Percentiles rank a stretch among this genome's conserved stretches.
phyloP scores from a whole-genome alignment of 176 grass and related monocot genomes.

The Microstegium vimineum region DNA sequence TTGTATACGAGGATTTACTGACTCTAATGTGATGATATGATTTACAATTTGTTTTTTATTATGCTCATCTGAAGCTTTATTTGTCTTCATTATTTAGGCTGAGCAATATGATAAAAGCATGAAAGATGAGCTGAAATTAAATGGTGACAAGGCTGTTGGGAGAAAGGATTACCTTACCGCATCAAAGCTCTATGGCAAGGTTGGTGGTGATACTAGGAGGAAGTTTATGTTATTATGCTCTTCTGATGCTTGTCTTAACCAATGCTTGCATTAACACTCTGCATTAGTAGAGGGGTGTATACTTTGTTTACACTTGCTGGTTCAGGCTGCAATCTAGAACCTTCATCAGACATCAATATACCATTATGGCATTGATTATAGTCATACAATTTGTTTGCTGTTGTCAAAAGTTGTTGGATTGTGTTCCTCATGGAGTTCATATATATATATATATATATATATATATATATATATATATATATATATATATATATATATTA shows the following conservation, averaged over 20 bases:
- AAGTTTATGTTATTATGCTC: background rate
- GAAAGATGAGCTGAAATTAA: constrained; percentile 28
- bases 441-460: too few species aligned
- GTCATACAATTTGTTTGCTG: background rate
- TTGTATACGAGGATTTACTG: too few species aligned
- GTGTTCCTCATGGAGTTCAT: background rate
- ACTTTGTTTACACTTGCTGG: background rate
- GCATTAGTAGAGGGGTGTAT: background rate
- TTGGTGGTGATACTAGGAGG: background rate
- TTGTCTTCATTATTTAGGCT: constrained; percentile 3
- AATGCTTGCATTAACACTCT: background rate
- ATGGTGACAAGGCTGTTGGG: constrained; percentile 27
- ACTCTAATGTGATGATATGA: background rate
- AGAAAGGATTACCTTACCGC: constrained; percentile 29
- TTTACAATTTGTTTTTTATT: background rate
- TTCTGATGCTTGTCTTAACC: background rate
- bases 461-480: too few species aligned
- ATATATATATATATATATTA: too few species aligned
- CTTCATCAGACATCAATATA: background rate
- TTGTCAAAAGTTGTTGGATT: background rate
- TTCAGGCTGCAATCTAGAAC: background rate
- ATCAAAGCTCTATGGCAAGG: constrained; percentile 18
- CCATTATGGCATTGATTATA: background rate
- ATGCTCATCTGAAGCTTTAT: background rate
- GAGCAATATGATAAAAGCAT: background rate